Evolutionary conservation across 2,329 filamentous ascomycete genomes (phyloP), one percentile per base, ranked within the genome.

Genomic region (Zasmidium angulare): DNA sequence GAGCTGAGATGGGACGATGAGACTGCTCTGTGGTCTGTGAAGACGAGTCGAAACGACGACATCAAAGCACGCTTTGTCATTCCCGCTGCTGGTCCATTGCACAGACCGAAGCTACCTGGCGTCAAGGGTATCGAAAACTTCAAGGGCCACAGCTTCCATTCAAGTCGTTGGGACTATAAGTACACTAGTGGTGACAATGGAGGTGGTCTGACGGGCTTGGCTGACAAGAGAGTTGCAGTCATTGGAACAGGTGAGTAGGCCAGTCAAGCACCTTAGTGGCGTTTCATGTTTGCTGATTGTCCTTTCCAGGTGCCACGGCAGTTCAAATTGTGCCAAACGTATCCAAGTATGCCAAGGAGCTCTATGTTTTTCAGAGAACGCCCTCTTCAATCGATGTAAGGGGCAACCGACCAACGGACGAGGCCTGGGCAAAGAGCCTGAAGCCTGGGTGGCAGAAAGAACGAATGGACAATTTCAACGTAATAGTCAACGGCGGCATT

Each of bases 391-490:
- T 68, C 46, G 71, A 78, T 36, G 54, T 62, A 1, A 63, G 64
- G 21, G 63, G 69, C 1, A 60, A 69, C 1, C 81, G 77, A 0
- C 77, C 82, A 23, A 71, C 71, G 0, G 74, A 76, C 21, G 55
- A 83, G 75, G 72, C 59, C 23, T 70, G 67, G 63, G 64, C 63
- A 68, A 61, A 66, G 2, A 68, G 76, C 2, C 63, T 66, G 1
- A 61, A 70, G 14, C 67, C 69, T 1, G 82, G 82, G 4, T 86
- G 84, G 84, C 79, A 83, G 62, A 65, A 68, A 9, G 72, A 75
- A 46, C 77, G 82, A 23, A 72, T 73, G 62, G 62, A 72, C 20
- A 85, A 84, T 66, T 78, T 80, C 58, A 65, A 65, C 52, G 40
- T 55, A 22, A 65, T 66, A 43, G 63, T 66, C 50, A 63, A 63